Conservation (phyloP, 805 yeast species). For the Pichia thaimueangensis region DNA sequence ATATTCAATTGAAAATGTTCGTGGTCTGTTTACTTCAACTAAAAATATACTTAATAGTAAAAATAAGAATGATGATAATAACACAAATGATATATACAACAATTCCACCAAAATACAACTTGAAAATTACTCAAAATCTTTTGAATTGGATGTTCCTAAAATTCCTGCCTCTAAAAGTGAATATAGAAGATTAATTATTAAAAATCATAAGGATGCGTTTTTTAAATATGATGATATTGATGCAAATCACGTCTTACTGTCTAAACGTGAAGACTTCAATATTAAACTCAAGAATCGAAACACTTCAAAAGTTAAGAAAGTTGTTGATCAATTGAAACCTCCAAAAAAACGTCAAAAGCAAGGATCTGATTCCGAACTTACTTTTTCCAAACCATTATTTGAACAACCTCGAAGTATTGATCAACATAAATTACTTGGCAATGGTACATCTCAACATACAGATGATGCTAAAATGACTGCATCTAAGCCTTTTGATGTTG, state of each 20-base stretch:
- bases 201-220: conserved; percentile 22
- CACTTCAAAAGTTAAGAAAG: background rate
- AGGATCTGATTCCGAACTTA: background rate
- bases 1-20: conserved; percentile 21
- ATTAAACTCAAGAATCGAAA: background rate
- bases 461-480: background rate
- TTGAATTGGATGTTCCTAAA: conserved; percentile 5
- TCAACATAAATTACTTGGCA: too few species aligned
- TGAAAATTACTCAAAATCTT: background rate
- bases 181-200: conserved; percentile 22
- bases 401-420: conserved; percentile 1
- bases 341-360: conserved; percentile 2
- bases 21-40: conserved; percentile 28
- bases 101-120: background rate
- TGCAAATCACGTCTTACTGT: conserved; percentile 25
- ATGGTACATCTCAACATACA: background rate
- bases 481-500: conserved; percentile 18
- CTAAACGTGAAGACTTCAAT: conserved; percentile 5
- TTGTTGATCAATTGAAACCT: conserved; percentile 4
- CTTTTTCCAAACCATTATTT: conserved; percentile 4
- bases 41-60: background rate
- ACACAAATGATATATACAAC: background rate
- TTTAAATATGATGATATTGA: conserved; percentile 26
- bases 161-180: conserved; percentile 19
- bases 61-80: background rate